phyloP scores from a whole-genome alignment of 257 asterid species.

The Osmanthus fragrans region DNA sequence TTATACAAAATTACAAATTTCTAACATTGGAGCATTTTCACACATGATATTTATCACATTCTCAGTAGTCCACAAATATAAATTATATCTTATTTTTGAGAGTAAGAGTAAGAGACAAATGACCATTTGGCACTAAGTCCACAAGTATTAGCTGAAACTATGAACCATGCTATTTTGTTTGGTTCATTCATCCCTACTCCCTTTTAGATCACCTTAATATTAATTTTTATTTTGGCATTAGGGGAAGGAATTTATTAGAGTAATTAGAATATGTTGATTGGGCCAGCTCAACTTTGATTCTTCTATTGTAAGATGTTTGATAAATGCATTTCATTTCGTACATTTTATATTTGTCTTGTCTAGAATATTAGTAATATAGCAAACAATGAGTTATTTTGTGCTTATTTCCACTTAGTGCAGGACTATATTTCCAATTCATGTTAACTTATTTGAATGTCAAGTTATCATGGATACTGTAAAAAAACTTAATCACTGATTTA shows the following conservation, averaged over 20 bases:
- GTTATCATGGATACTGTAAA: not conserved
- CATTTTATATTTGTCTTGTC: not conserved
- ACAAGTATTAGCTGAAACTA: too few relatives aligned
- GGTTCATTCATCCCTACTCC: too few relatives aligned
- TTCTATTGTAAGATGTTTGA: not conserved
- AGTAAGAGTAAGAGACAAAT: too few relatives aligned
- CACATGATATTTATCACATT: not conserved
- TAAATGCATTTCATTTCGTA: not conserved
- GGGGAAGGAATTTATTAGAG: too few relatives aligned
- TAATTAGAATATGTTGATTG: not conserved
- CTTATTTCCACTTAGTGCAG: not conserved
- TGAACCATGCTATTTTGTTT: too few relatives aligned
- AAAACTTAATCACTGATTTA: not conserved
- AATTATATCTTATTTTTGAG: too few relatives aligned
- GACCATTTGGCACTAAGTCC: too few relatives aligned
- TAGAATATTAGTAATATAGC: not conserved
- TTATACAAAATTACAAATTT: not conserved
- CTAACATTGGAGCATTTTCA: not conserved
- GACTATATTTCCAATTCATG: not conserved
- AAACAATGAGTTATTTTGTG: not conserved
- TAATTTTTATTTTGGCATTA: too few relatives aligned
- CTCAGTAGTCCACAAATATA: too few relatives aligned
- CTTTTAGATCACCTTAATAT: too few relatives aligned
- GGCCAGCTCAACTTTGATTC: not conserved
- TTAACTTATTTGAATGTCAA: not conserved